Evolutionary conservation across 306 rosid species (phyloP).

Genomic region (Cicer pinnatifidum): DNA sequence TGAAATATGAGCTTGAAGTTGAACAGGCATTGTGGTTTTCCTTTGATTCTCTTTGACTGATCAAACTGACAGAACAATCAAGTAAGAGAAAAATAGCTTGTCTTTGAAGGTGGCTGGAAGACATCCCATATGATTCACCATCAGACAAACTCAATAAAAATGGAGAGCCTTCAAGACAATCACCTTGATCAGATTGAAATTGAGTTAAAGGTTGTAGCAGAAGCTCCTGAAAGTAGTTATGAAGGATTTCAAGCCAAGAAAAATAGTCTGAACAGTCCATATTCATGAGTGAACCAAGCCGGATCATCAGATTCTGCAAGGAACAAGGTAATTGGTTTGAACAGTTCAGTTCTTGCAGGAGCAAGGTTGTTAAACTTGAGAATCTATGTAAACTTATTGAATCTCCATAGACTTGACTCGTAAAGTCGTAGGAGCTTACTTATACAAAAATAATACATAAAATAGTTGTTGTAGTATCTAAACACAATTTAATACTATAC

Average conservation of each 20-base stretch:
- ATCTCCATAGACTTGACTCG: not conserved
- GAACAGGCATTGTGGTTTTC: conserved; percentile 47
- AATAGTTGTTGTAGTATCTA: not conserved
- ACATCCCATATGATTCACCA: conserved; percentile 50
- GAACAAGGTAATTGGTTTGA: conserved; percentile 23
- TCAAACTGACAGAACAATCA: conserved; percentile 64
- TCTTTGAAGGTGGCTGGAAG: conserved; percentile 72
- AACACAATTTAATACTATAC: not conserved
- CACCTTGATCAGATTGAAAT: conserved; percentile 52
- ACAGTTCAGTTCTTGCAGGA: conserved; percentile 12
- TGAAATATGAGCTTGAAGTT: conserved; percentile 49
- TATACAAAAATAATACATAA: not conserved
- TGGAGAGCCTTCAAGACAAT: conserved; percentile 82
- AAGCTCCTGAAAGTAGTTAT: conserved; percentile 60
- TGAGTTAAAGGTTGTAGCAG: conserved; percentile 55
- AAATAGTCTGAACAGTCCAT: conserved; percentile 52
- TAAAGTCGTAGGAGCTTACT: not conserved
- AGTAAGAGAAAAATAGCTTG: conserved; percentile 73
- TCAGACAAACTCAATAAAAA: conserved; percentile 63
- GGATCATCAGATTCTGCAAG: conserved; percentile 79
- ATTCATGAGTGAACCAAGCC: conserved; percentile 60
- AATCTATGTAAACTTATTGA: not conserved
- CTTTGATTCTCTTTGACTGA: conserved; percentile 47
- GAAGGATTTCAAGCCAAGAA: conserved; percentile 78
- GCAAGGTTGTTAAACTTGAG: not conserved